Conservation (phyloP, 257 asterid species). For the Solanum chiquidenum region DNA sequence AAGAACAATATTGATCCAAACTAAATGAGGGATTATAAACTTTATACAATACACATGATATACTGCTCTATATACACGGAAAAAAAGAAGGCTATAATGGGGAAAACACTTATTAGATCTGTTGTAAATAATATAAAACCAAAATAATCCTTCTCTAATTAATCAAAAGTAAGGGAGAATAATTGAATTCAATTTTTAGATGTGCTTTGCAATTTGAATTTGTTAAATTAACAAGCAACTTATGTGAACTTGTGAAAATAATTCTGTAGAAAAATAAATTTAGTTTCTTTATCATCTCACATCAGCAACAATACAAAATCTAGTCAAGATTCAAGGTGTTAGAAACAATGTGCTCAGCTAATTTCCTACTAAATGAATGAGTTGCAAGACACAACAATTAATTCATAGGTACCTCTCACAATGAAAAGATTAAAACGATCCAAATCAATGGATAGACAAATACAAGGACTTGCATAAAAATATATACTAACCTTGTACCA, state of each 20-base stretch:
- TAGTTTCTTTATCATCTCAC: background rate
- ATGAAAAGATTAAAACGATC: background rate
- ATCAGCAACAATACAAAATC: background rate
- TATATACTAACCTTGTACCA: background rate
- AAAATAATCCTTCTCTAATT: background rate
- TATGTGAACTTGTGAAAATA: background rate
- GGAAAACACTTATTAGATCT: background rate
- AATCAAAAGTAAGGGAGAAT: background rate
- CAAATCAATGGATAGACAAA: background rate
- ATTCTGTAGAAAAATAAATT: background rate
- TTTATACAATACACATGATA: background rate
- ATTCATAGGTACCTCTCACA: background rate
- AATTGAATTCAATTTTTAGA: background rate
- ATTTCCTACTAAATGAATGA: background rate
- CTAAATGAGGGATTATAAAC: background rate
- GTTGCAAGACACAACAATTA: background rate
- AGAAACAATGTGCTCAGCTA: background rate
- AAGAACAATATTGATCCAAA: background rate
- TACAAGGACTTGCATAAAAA: background rate
- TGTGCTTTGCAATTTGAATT: background rate
- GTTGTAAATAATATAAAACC: background rate
- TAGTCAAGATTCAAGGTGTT: background rate
- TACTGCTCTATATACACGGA: background rate
- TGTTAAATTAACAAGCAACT: background rate
- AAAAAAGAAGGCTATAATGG: background rate